These are phyloP conservation scores for Ceratobasidium sp. DNA, from an alignment of 1,284 basidiomycete genomes.

Conservation along the genomic window DNA sequence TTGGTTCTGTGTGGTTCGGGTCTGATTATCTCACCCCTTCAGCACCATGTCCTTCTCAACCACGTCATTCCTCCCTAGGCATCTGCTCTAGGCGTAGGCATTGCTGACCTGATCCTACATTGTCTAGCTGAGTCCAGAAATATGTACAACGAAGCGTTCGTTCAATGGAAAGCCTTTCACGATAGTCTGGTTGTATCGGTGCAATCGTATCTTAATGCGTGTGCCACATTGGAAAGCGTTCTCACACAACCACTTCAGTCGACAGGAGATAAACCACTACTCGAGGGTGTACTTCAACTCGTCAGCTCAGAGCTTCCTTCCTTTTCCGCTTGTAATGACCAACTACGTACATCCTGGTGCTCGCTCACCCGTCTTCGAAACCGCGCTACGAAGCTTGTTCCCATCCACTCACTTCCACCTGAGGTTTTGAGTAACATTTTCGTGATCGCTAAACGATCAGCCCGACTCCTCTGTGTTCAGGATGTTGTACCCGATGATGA, in stretches of 20 bases:
- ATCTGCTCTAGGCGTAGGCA: no score
- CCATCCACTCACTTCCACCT: background rate
- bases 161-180: conserved; percentile 2
- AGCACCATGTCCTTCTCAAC: no score
- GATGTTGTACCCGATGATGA: background rate
- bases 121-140: background rate
- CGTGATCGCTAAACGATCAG: background rate
- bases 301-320: background rate
- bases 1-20: no score
- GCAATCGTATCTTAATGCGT: conserved; percentile 9
- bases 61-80: no score
- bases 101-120: background rate
- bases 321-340: background rate
- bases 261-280: background rate
- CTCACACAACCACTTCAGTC: background rate
- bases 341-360: background rate
- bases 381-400: conserved; percentile 2
- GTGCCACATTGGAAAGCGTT: background rate
- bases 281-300: background rate
- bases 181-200: background rate
- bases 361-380: conserved; percentile 25
- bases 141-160: background rate
- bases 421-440: conserved; percentile 16
- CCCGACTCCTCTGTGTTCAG: background rate
- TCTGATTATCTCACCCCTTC: no score